Evolutionary conservation across 2,329 filamentous ascomycete species (phyloP).

Genomic region (Ophiostoma sp.): DNA sequence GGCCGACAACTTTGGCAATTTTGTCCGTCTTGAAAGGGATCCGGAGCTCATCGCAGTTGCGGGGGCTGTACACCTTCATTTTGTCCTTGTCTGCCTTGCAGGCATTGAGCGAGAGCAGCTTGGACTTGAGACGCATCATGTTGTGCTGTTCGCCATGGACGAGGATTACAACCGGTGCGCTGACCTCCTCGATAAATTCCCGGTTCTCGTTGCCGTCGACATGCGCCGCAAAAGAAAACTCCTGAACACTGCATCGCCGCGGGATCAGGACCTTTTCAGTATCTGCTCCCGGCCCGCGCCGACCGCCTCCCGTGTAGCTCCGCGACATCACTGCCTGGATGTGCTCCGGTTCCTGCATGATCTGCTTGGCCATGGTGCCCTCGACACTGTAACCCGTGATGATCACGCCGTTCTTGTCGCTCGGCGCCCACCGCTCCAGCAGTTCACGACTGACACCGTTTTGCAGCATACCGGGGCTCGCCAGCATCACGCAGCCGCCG

Average conservation of each 20-base stretch:
- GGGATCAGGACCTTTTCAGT: constrained; percentile 90
- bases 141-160: constrained; percentile 97
- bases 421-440: constrained; percentile 92
- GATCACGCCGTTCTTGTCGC: constrained; percentile 94
- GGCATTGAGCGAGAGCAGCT: constrained; percentile 85
- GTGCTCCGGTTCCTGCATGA: constrained; percentile 89
- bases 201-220: constrained; percentile 94
- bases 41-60: constrained; percentile 89
- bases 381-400: constrained; percentile 98
- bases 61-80: constrained; percentile 86
- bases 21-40: constrained; percentile 97
- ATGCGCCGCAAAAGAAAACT: constrained; percentile 93
- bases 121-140: constrained; percentile 95
- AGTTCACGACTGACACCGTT: constrained; percentile 91
- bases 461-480: constrained; percentile 96
- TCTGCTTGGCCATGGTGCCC: constrained; percentile 94
- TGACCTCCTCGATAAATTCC: constrained; percentile 93
- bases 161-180: constrained; percentile 87
- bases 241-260: constrained; percentile 83
- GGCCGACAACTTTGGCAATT: constrained; percentile 90
- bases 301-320: constrained; percentile 54
- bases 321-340: constrained; percentile 91
- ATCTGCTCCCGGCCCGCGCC: constrained; percentile 60
- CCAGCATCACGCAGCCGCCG: constrained; percentile 93
- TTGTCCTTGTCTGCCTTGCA: constrained; percentile 72